Evolutionary conservation across 1,139 yeast genomes (phyloP), one percentile per base, ranked within the genome.

Genomic region (Eremothecium sinecaudum): DNA sequence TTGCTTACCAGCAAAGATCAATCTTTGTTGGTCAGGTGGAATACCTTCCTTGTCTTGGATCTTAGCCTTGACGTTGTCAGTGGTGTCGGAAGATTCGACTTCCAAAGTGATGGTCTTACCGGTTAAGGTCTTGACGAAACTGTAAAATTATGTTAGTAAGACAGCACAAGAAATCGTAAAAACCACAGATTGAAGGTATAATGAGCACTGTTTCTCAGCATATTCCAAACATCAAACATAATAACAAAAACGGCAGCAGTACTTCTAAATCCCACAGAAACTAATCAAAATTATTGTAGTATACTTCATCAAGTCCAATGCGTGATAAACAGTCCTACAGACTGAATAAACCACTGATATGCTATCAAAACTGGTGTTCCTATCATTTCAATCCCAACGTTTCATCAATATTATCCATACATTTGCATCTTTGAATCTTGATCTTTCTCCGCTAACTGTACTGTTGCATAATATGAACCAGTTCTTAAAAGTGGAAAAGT

Each of bases 1-100:
- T 71, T 82, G 94, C 74, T 82, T 82, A 70, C 94, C 94, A 52
- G 93, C 93, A 57, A 82, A 82, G 68, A 82, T 82, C 63, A 82
- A 73, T 68, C 94, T 79, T 71, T 82, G 93, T 67, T 82, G 94
- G 70, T 81, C 93, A 61, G 93, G 93, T 63, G 94, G 94, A 53
- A 82, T 82, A 61, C 93, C 93, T 68, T 82, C 94, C 75, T 81
- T 81, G 74, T 82, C 93, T 70, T 81, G 92, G 63, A 82, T 82
- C 77, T 82, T 82, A 61, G 87, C 72, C 74, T 82, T 82, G 71
- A 82, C 93, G 60, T 82, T 82, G 76, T 82, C 93, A 66, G 82
- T 82, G 61, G 93, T 81, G 76, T 82, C 94, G 53, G 90, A 79
- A 56, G 93, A 80, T 73, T 82, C 94, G 59, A 82, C 94, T 74